These are phyloP conservation scores for Orbilia oligospora DNA, from an alignment of 2,329 filamentous ascomycete genomes.

Conservation along the genomic window DNA sequence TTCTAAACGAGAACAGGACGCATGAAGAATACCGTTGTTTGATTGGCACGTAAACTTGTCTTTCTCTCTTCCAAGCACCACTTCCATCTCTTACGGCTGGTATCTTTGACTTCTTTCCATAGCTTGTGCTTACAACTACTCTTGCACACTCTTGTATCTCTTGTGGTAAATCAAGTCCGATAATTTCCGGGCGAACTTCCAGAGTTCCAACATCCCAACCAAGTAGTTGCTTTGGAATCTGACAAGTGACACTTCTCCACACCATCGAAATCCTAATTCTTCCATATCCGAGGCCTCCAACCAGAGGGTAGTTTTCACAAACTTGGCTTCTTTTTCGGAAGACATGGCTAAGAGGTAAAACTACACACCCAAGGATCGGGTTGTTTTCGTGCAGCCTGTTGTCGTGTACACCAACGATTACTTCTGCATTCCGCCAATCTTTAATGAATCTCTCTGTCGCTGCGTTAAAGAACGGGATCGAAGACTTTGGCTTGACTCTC, in stretches of 20 bases:
- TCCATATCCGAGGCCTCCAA: slow-evolving; percentile 81
- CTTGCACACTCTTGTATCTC: slow-evolving; percentile 37
- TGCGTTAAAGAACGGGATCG: slow-evolving; percentile 84
- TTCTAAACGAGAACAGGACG: slow-evolving; percentile 74
- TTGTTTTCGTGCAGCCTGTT: slow-evolving; percentile 79
- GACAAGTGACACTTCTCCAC: slow-evolving; percentile 78
- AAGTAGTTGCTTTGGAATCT: slow-evolving; percentile 70
- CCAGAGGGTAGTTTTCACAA: slow-evolving; percentile 76
- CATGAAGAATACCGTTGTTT: slow-evolving; percentile 74
- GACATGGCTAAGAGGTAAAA: slow-evolving; percentile 75
- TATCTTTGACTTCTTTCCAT: slow-evolving; percentile 33
- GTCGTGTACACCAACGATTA: slow-evolving; percentile 79
- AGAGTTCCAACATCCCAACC: slow-evolving; percentile 82
- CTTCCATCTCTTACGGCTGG: slow-evolving; percentile 11
- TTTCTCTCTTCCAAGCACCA: slow-evolving; percentile 26
- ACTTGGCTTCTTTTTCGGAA: slow-evolving; percentile 77
- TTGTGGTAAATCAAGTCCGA: slow-evolving; percentile 20
- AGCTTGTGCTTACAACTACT: slow-evolving; percentile 15
- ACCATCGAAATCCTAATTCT: slow-evolving; percentile 79
- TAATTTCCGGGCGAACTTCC: slow-evolving; percentile 66
- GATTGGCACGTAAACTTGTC: slow-evolving; percentile 70
- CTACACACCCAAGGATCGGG: slow-evolving; percentile 78
- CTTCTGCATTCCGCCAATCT: slow-evolving; percentile 77
- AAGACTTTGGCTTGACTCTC: slow-evolving; percentile 82
- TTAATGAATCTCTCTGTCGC: slow-evolving; percentile 80